A percentile compares a stretch with the other conserved stretches of the same genome.
Conservation (phyloP, 2,329 filamentous ascomycete species). For the Aphanocladium album region DNA sequence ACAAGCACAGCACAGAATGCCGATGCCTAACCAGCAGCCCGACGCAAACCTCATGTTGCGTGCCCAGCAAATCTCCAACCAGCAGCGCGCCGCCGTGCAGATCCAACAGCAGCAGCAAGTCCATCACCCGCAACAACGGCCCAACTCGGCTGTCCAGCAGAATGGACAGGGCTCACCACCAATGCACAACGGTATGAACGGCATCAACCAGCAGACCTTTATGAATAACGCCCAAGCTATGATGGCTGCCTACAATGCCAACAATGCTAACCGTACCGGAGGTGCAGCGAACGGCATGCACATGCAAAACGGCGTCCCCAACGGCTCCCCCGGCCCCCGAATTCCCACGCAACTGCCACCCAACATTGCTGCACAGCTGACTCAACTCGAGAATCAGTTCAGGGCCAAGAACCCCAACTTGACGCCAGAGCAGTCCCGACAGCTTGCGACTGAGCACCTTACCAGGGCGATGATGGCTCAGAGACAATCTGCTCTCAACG, state of each 20-base stretch:
- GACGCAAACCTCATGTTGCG: conserved; percentile 57
- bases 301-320: conserved; percentile 40
- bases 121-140: conserved; percentile 25
- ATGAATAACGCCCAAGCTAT: conserved; percentile 49
- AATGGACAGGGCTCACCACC: conserved; percentile 38
- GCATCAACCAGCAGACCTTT: conserved; percentile 48
- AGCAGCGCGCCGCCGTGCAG: conserved; percentile 51
- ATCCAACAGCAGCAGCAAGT: conserved; percentile 42
- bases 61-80: conserved; percentile 61
- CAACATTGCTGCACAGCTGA: conserved; percentile 43
- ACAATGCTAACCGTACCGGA: conserved; percentile 34
- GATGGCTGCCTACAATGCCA: conserved; percentile 44
- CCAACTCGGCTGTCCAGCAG: conserved; percentile 29
- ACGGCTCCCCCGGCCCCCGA: conserved; percentile 39
- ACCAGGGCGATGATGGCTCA: conserved; percentile 43
- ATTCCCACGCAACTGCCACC: conserved; percentile 41
- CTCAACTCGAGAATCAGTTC: conserved; percentile 48
- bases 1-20: conserved; percentile 46
- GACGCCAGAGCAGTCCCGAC: conserved; percentile 44
- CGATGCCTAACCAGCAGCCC: conserved; percentile 41
- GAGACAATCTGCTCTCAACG: conserved; percentile 50
- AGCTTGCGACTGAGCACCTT: conserved; percentile 48
- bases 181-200: conserved; percentile 37
- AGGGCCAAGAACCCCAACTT: conserved; percentile 47
- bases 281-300: conserved; percentile 31